phyloP scores from a whole-genome alignment of 768 basidiomycete species.

The Lactifluus pinguis region DNA sequence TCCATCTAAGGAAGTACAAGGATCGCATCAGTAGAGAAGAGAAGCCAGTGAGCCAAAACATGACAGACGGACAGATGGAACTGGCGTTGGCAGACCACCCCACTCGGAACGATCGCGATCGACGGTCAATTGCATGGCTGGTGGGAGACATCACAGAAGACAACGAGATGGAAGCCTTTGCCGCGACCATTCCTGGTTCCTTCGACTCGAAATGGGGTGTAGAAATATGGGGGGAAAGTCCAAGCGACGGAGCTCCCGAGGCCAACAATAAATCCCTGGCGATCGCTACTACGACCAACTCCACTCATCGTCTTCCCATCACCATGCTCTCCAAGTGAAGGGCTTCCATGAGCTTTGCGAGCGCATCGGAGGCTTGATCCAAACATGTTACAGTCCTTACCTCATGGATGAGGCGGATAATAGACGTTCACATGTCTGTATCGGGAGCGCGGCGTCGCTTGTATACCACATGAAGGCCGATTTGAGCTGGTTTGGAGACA shows the following conservation, averaged over 20 bases:
- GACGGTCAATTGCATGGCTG: neutral
- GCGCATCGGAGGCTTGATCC: constrained; percentile 2
- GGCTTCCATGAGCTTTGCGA: constrained; percentile 2
- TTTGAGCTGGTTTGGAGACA: constrained; percentile 4
- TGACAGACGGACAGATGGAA: neutral
- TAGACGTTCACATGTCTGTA: constrained; percentile 5
- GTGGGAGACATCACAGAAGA: neutral
- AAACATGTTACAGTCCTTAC: constrained; percentile 6
- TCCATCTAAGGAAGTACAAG: neutral
- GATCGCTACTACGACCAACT: neutral
- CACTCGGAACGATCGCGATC: constrained; percentile 8
- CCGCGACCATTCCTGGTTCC: constrained; percentile 7
- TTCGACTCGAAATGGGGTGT: constrained; percentile 6
- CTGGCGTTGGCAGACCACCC: constrained; percentile 7
- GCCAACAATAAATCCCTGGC: neutral
- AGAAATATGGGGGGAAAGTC: neutral
- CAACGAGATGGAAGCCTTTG: constrained; percentile 14
- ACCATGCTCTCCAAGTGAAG: no score
- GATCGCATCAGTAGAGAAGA: neutral
- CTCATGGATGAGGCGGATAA: neutral
- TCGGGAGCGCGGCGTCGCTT: constrained; percentile 9
- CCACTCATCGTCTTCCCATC: no score
- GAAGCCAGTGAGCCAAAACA: constrained; percentile 4
- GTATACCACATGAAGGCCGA: neutral
- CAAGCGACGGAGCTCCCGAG: neutral